Evolutionary conservation across 1,284 basidiomycete genomes (phyloP).

Genomic region (Heterobasidion irregulare): DNA sequence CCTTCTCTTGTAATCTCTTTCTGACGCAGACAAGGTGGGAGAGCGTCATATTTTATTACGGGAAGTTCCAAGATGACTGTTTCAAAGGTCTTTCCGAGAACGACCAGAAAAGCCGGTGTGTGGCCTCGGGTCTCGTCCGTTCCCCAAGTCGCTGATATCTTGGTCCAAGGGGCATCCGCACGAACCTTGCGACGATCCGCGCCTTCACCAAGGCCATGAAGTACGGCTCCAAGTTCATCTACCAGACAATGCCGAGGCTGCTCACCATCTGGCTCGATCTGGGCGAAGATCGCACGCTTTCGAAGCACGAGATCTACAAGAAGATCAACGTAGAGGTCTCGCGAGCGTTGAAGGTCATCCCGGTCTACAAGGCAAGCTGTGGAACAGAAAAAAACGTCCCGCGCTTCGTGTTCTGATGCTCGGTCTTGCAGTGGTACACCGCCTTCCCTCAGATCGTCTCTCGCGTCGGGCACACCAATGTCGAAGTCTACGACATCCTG

Average conservation of each 20-base stretch:
- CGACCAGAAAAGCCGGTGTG: slow-evolving; percentile 47
- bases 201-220: slow-evolving; percentile 73
- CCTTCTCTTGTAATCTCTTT: slow-evolving; percentile 1
- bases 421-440: slow-evolving; percentile 76
- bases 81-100: slow-evolving; percentile 41
- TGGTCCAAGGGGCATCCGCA: slow-evolving; percentile 39
- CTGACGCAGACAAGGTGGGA: slow-evolving; percentile 56
- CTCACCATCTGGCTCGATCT: slow-evolving; percentile 95
- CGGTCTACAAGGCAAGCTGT: slow-evolving; percentile 64
- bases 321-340: slow-evolving; percentile 51
- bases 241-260: slow-evolving; percentile 91
- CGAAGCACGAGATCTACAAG: slow-evolving; percentile 33
- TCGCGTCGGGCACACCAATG: slow-evolving; percentile 77
- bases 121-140: slow-evolving; percentile 6
- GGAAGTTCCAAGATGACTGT: slow-evolving; percentile 80
- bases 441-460: slow-evolving; percentile 98
- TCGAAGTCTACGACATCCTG: slow-evolving; percentile 61
- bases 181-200: slow-evolving; percentile 58
- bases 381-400: too few relatives aligned
- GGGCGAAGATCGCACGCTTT: slow-evolving; percentile 51
- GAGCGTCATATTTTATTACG: slow-evolving; percentile 79
- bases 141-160: not conserved
- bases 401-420: not conserved
- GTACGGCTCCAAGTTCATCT: slow-evolving; percentile 92
- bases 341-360: slow-evolving; percentile 50